These are phyloP conservation scores for Trichosanthes cucumerina DNA, from an alignment of 306 rosid genomes.

Conservation along the genomic window DNA sequence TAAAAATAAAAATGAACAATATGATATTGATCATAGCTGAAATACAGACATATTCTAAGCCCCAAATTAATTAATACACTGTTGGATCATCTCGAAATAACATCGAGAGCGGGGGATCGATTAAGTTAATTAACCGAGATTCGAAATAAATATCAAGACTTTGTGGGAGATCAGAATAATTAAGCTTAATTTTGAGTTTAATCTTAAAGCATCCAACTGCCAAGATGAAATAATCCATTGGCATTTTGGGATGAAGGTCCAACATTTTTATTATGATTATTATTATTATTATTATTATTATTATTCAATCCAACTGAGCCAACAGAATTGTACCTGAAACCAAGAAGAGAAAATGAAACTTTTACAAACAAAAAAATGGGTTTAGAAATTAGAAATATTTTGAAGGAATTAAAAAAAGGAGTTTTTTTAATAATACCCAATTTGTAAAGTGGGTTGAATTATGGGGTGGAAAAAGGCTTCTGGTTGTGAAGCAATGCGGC, in stretches of 20 bases:
- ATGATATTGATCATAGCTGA: neutral
- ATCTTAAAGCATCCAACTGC: conserved; percentile 56
- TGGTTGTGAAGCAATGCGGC: conserved; percentile 32
- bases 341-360: neutral
- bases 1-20: neutral
- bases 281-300: neutral
- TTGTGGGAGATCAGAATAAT: neutral
- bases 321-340: conserved; percentile 37
- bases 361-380: neutral
- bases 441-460: conserved; percentile 39
- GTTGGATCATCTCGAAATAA: neutral
- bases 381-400: too few species aligned
- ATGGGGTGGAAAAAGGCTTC: conserved; percentile 39
- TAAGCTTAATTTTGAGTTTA: neutral
- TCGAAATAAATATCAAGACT: too few species aligned
- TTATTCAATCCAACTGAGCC: conserved; percentile 24
- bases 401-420: neutral
- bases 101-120: neutral
- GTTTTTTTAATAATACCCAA: conserved; percentile 40
- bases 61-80: neutral
- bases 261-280: too few species aligned
- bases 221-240: conserved; percentile 46
- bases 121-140: neutral
- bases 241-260: conserved; percentile 34
- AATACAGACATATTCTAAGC: neutral